A percentile compares a stretch with the other conserved stretches of the same genome.
These are phyloP conservation scores for Camellia sinensis DNA, from an alignment of 148 eudicot species.

Conservation along the genomic window DNA sequence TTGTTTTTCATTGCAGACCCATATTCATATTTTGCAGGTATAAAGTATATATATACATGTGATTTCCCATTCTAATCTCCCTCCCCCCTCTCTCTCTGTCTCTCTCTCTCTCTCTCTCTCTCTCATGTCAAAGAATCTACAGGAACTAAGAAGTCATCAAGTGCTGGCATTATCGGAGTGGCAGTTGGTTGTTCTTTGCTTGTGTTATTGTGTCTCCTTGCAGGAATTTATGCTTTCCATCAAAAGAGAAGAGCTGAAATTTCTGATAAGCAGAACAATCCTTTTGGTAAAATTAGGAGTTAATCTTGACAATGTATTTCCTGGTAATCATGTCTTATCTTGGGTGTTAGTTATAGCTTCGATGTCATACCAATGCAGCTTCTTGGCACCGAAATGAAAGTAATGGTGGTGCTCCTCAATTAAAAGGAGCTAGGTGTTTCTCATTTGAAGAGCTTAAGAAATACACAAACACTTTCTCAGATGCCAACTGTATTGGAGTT, in stretches of 20 bases:
- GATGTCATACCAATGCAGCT: conserved; percentile 39
- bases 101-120: conserved; percentile 5
- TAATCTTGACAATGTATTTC: conserved; percentile 1
- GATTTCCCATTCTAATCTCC: background rate
- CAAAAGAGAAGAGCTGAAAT: conserved; percentile 58
- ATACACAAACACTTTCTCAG: conserved; percentile 64
- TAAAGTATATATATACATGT: background rate
- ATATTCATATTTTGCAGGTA: conserved; percentile 45
- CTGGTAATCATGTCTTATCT: background rate
- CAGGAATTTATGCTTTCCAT: conserved; percentile 54
- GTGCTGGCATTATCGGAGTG: conserved; percentile 42
- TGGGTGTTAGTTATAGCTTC: background rate
- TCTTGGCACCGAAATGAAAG: conserved; percentile 56
- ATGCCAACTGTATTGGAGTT: conserved; percentile 54
- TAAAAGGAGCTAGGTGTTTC: conserved; percentile 73
- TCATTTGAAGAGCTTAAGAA: conserved; percentile 69
- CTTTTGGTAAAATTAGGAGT: conserved; percentile 47
- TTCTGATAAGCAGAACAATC: conserved; percentile 48
- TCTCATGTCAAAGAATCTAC: conserved; percentile 15
- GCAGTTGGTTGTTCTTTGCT: conserved; percentile 45
- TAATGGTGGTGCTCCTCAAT: conserved; percentile 64
- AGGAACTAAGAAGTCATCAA: conserved; percentile 31
- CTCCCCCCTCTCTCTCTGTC: no score
- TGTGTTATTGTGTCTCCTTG: conserved; percentile 39
- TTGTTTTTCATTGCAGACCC: conserved; percentile 43